Conservation (phyloP, 2,329 filamentous ascomycete genomes). For the Claviceps purpurea region DNA sequence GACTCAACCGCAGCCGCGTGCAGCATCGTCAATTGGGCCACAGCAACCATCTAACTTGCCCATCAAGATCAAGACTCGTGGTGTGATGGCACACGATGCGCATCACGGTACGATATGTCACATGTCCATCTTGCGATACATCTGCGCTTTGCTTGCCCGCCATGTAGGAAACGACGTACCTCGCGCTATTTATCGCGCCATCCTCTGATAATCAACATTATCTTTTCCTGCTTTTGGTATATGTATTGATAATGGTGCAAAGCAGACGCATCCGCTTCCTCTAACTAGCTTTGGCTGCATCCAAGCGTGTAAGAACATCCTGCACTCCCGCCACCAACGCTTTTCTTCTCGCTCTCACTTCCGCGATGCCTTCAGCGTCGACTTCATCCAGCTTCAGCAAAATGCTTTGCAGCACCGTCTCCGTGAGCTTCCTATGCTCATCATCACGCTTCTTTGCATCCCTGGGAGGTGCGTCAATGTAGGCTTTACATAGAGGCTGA, state of each 20-base stretch:
- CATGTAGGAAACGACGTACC: background rate
- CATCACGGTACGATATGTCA: background rate
- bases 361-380: constrained; percentile 55
- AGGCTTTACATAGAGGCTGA: constrained; percentile 51
- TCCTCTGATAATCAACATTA: no score
- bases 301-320: constrained; percentile 49
- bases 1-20: background rate
- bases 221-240: background rate
- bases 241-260: background rate
- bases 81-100: constrained; percentile 1
- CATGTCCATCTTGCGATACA: background rate
- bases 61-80: background rate
- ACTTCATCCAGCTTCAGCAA: constrained; percentile 65
- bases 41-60: background rate
- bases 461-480: constrained; percentile 45
- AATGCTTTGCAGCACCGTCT: constrained; percentile 64
- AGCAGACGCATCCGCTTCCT: background rate
- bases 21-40: no score
- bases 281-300: constrained; percentile 26
- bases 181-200: background rate
- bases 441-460: constrained; percentile 57
- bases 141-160: background rate
- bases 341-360: constrained; percentile 53
- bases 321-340: constrained; percentile 62
- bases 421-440: constrained; percentile 61